Evolutionary conservation across 2,329 filamentous ascomycete species (phyloP), one percentile per base, ranked within the genome.

Genomic region (Biscogniauxia marginata): DNA sequence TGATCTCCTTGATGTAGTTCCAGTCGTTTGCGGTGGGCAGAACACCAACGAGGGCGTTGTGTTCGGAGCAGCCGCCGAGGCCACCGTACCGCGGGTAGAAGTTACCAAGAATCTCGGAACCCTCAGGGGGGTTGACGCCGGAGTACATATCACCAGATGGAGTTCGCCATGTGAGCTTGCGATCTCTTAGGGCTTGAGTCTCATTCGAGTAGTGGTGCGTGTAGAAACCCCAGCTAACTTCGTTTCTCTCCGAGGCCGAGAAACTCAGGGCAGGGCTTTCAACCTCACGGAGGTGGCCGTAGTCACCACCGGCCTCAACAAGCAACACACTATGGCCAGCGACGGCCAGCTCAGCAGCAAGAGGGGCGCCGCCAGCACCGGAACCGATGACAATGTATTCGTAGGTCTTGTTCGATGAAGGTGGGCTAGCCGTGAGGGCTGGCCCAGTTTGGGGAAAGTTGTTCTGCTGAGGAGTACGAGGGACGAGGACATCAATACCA

Each of bases 301-400:
- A 77, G 62, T 87, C 84, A 57, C 83, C 81, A 48, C 83, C 83
- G 21, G 83, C 83, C 58, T 86, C 83, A 49, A 86, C 77, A 2
- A 87, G 76, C 11, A 87, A 77, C 1, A 82, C 66, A 50, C 60
- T 83, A 73, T 84, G 78, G 46, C 85, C 84, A 23, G 82, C 82
- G 22, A 82, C 71, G 21, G 84, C 84, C n/a, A 87, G 77, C 44
- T 83, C 77, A 39, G 82, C 80, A 18, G 84, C 83, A n/a, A 86
- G 67, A 4, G 84, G 83, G 23, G 79, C 81, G 49, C 84, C 84
- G 23, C 84, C 84, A 7, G 84, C 76, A 4, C 84, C 84, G 13
- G 82, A 84, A n/a, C 85, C 84, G 30, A 88, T 81, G 8, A 88
- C 76, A 39, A 87, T 75, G 71, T 86, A 88, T 58, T 87, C 84